Conservation (phyloP, 106 monocot species). For the Phalaenopsis equestris region DNA sequence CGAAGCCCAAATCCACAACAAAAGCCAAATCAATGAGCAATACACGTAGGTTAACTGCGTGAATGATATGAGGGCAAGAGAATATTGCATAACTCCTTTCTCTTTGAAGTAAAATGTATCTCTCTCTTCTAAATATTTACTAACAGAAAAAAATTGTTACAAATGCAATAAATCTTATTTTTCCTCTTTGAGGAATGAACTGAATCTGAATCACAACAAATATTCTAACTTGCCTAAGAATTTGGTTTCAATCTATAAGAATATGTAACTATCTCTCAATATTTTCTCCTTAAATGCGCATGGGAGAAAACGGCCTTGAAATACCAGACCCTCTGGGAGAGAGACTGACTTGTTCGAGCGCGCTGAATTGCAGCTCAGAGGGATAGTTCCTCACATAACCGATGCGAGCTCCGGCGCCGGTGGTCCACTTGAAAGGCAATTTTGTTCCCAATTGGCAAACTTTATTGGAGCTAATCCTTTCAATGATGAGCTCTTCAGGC, state of each 20-base stretch:
- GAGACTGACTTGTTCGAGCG: constrained; percentile 58
- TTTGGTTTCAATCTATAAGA: neutral
- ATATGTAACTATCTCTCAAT: neutral
- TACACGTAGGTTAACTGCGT: no score
- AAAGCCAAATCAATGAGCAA: no score
- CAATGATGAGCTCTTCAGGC: constrained; percentile 41
- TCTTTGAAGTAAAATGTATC: neutral
- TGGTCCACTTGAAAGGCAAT: constrained; percentile 63
- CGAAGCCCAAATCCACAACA: no score
- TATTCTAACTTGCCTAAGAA: constrained; percentile 1
- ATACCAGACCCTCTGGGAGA: constrained; percentile 33
- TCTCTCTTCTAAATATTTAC: neutral
- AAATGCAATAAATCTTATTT: neutral
- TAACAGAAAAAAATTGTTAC: neutral
- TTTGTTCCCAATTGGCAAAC: constrained; percentile 60
- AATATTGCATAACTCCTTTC: neutral
- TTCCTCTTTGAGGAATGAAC: neutral
- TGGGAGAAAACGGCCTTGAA: constrained; percentile 3
- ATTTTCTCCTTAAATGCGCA: neutral
- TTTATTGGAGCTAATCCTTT: constrained; percentile 63
- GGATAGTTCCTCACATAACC: constrained; percentile 82
- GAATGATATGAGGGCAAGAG: no score
- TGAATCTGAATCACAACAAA: constrained; percentile 3
- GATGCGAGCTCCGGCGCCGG: constrained; percentile 76
- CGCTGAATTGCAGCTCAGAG: constrained; percentile 56